phyloP scores from a whole-genome alignment of 169 alveolate genomes.

The Babesia bigemina region DNA sequence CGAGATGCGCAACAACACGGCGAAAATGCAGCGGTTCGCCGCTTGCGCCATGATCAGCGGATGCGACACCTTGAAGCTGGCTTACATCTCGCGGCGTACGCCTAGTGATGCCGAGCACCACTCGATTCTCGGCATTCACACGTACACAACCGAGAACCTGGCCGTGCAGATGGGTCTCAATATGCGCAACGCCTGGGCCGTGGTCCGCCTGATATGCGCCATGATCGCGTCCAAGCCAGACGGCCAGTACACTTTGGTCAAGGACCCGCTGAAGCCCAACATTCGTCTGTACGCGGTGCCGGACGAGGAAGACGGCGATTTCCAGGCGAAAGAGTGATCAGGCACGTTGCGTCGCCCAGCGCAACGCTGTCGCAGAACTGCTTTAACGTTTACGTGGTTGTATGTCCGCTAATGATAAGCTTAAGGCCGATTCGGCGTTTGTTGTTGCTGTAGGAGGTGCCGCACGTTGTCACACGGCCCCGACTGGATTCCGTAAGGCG shows the following conservation, averaged over 20 bases:
- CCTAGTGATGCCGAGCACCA: constrained; percentile 87
- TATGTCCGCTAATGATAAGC: too few species aligned
- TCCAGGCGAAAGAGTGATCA: constrained; percentile 24
- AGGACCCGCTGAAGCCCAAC: constrained; percentile 88
- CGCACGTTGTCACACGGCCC: too few species aligned
- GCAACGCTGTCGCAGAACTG: background rate
- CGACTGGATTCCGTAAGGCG: too few species aligned
- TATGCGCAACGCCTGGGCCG: constrained; percentile 89
- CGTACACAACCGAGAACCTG: constrained; percentile 86
- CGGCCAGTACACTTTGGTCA: constrained; percentile 86
- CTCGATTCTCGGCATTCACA: constrained; percentile 80
- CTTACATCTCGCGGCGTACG: constrained; percentile 82
- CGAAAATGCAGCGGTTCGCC: constrained; percentile 85
- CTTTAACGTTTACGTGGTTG: too few species aligned
- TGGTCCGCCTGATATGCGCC: constrained; percentile 80
- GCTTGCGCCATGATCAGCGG: constrained; percentile 87
- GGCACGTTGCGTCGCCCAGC: background rate
- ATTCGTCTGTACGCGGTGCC: constrained; percentile 84
- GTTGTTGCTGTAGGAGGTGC: too few species aligned
- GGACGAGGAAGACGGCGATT: constrained; percentile 78
- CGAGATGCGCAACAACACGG: constrained; percentile 87
- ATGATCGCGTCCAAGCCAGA: constrained; percentile 82
- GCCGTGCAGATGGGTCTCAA: constrained; percentile 89
- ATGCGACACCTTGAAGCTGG: constrained; percentile 86
- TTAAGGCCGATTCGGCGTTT: too few species aligned